Percentiles rank a stretch among this genome's conserved stretches.
These are phyloP conservation scores for Sclerospora graminicola DNA, from an alignment of 352 stramenopile genomes.

Conservation along the genomic window DNA sequence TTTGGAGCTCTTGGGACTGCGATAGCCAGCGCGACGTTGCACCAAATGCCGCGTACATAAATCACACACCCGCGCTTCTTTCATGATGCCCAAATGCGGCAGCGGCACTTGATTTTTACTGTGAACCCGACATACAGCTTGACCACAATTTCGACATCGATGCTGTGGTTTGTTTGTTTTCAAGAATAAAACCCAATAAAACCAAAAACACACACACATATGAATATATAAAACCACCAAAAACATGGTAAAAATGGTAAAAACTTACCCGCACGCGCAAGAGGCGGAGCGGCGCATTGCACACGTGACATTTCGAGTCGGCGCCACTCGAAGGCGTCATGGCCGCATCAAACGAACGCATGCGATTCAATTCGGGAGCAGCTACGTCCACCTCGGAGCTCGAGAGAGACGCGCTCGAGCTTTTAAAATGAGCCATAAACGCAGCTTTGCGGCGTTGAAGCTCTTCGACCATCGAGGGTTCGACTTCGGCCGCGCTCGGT, in stretches of 20 bases:
- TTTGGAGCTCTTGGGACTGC: constrained; percentile 26
- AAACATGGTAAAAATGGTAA: constrained; percentile 1
- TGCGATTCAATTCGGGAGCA: constrained; percentile 7
- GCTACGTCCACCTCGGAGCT: neutral
- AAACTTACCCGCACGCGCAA: constrained; percentile 38
- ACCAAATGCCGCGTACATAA: constrained; percentile 59
- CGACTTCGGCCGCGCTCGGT: constrained; percentile 8
- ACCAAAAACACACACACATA: neutral
- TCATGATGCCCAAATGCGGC: constrained; percentile 64
- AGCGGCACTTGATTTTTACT: constrained; percentile 72
- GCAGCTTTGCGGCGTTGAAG: constrained; percentile 37
- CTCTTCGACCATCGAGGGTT: constrained; percentile 26
- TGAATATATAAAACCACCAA: neutral
- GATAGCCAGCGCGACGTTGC: constrained; percentile 54
- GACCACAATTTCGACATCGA: constrained; percentile 51
- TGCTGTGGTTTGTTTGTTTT: too few relatives aligned
- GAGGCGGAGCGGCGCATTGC: constrained; percentile 40
- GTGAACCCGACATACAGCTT: constrained; percentile 63
- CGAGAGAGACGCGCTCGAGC: constrained; percentile 6
- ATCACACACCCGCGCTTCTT: constrained; percentile 64
- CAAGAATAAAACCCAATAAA: neutral
- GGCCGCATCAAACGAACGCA: constrained; percentile 10
- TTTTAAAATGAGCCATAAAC: constrained; percentile 40
- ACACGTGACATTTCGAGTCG: constrained; percentile 58
- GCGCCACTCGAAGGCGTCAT: constrained; percentile 6